Percentiles rank a stretch among this genome's conserved stretches.
Evolutionary conservation across 805 yeast species (phyloP).

Genomic region (Schwanniomyces sp.): DNA sequence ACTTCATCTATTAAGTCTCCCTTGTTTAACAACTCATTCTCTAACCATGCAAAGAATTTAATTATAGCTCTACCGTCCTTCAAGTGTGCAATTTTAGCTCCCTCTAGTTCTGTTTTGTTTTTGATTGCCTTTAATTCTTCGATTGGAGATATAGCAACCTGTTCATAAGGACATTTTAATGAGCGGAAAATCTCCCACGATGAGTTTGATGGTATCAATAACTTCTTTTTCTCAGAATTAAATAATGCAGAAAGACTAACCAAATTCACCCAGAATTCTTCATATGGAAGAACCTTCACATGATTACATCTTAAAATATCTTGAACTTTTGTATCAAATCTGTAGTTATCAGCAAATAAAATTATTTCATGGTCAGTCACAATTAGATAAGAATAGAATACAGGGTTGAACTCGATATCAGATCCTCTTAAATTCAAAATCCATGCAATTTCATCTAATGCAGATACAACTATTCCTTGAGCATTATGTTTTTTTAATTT

Average conservation of each 20-base stretch:
- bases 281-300: conserved; percentile 40
- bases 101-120: conserved; percentile 47
- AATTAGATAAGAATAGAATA: conserved; percentile 46
- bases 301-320: conserved; percentile 22
- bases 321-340: conserved; percentile 33
- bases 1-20: conserved; percentile 53
- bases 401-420: conserved; percentile 57
- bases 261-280: conserved; percentile 46
- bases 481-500: conserved; percentile 23
- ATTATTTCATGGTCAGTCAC: conserved; percentile 29
- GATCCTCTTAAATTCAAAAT: conserved; percentile 53
- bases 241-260: conserved; percentile 37
- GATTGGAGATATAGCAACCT: conserved; percentile 36
- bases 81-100: conserved; percentile 52
- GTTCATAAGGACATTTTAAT: conserved; percentile 28
- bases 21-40: conserved; percentile 45
- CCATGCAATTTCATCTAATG: conserved; percentile 57
- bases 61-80: conserved; percentile 60
- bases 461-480: conserved; percentile 41
- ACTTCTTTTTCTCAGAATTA: conserved; percentile 24
- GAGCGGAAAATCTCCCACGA: conserved; percentile 42
- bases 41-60: conserved; percentile 59
- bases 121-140: conserved; percentile 54
- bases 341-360: conserved; percentile 43
- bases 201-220: conserved; percentile 30